Evolutionary conservation across 139 green algal genomes (phyloP).

Genomic region (Micromonas pusilla): DNA sequence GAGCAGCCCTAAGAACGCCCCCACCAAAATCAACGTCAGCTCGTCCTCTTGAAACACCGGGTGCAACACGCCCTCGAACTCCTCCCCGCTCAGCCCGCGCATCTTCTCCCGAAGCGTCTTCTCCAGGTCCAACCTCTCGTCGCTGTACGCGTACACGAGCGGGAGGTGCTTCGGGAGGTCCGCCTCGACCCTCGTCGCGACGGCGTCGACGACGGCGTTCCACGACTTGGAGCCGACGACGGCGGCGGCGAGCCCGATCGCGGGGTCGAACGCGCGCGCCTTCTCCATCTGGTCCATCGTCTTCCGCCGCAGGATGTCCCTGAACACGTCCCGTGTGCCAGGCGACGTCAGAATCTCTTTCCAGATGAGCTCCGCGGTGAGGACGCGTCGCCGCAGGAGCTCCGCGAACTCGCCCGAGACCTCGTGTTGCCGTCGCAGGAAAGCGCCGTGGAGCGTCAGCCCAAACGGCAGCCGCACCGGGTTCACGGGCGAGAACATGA

Average conservation of each 20-base stretch:
- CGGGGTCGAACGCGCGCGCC: neutral
- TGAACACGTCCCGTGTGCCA: neutral
- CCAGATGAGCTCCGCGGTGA: constrained; percentile 37
- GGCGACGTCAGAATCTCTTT: constrained; percentile 29
- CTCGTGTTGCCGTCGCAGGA: constrained; percentile 44
- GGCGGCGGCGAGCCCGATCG: neutral
- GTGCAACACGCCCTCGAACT: constrained; percentile 45
- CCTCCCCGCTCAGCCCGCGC: constrained; percentile 18
- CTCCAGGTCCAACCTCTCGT: constrained; percentile 31
- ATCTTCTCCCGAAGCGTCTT: constrained; percentile 29
- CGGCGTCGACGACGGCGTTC: neutral
- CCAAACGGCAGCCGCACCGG: constrained; percentile 24
- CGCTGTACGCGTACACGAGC: constrained; percentile 23
- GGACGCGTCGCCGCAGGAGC: constrained; percentile 24
- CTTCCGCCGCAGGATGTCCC: constrained; percentile 18
- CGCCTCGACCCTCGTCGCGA: neutral
- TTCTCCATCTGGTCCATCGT: constrained; percentile 5
- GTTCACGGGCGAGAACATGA: constrained; percentile 45
- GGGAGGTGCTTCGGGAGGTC: neutral
- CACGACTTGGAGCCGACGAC: neutral
- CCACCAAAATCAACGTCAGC: constrained; percentile 47
- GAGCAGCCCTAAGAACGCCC: constrained; percentile 36
- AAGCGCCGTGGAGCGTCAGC: constrained; percentile 38
- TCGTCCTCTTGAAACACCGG: constrained; percentile 50
- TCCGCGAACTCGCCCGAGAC: constrained; percentile 35